Conservation (phyloP, 139 green algal species). For the Spirogloea muscicola region DNA sequence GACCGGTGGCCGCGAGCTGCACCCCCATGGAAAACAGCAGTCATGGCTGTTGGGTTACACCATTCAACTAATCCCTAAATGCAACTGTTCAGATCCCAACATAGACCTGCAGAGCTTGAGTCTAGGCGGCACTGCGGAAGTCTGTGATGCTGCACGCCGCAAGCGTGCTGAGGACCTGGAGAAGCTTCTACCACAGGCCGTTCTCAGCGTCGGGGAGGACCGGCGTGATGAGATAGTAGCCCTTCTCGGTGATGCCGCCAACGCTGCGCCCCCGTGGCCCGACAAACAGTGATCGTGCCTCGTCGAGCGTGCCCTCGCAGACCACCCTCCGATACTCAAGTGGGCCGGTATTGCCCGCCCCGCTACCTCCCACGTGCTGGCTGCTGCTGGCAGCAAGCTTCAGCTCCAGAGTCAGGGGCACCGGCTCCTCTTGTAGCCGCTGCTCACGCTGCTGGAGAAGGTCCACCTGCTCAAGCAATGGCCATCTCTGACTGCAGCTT, state of each 20-base stretch:
- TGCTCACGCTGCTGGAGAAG: constrained; percentile 47
- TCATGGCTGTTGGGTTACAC: no score
- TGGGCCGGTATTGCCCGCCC: background rate
- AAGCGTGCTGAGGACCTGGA: no score
- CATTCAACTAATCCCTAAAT: no score
- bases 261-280: constrained; percentile 58
- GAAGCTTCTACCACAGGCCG: no score
- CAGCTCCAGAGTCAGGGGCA: constrained; percentile 37
- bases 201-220: constrained; percentile 43
- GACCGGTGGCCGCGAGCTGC: constrained; percentile 33
- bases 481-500: no score
- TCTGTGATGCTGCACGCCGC: no score
- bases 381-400: constrained; percentile 13
- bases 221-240: constrained; percentile 68
- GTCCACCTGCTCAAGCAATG: constrained; percentile 32
- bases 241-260: constrained; percentile 44
- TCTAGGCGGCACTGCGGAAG: no score
- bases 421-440: constrained; percentile 32
- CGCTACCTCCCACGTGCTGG: constrained; percentile 5
- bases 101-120: no score
- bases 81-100: no score
- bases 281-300: constrained; percentile 61
- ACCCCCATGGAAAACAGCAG: no score
- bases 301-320: constrained; percentile 51
- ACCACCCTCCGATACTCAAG: constrained; percentile 56